These are phyloP conservation scores for Hylodesmum podocarpum DNA, from an alignment of 306 rosid species.

Conservation along the genomic window DNA sequence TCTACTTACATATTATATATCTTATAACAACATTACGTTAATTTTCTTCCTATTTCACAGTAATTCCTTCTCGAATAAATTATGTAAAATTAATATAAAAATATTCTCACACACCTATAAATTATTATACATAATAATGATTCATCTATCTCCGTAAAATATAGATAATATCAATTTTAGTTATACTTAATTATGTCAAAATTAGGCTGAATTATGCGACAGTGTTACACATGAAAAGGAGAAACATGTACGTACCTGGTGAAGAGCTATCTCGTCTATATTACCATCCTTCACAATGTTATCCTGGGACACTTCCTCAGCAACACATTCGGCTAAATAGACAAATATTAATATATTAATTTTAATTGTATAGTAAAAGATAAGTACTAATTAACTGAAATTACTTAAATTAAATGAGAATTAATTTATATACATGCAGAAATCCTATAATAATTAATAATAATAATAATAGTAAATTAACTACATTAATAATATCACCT, in stretches of 20 bases:
- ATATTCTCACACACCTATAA: too few relatives aligned
- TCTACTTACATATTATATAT: too few relatives aligned
- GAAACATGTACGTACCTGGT: slow-evolving; percentile 39
- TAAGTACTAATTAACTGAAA: background rate
- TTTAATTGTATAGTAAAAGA: background rate
- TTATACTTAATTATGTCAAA: too few relatives aligned
- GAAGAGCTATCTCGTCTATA: slow-evolving; percentile 36
- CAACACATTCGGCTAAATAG: slow-evolving; percentile 24
- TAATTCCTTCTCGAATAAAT: too few relatives aligned
- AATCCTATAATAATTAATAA: background rate
- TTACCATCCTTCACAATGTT: slow-evolving; percentile 46
- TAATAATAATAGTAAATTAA: background rate
- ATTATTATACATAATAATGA: too few relatives aligned
- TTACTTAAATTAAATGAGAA: background rate
- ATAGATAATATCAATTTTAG: too few relatives aligned
- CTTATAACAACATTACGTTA: too few relatives aligned
- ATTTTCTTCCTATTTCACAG: too few relatives aligned
- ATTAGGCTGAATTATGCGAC: background rate
- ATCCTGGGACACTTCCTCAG: slow-evolving; percentile 43
- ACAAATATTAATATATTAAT: background rate
- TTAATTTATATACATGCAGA: background rate
- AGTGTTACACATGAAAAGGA: background rate
- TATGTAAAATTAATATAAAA: too few relatives aligned
- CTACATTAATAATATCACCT: slow-evolving; percentile 34
- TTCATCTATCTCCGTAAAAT: too few relatives aligned